Conservation (phyloP, 352 stramenopile genomes). For the Globisporangium takayamanum region DNA sequence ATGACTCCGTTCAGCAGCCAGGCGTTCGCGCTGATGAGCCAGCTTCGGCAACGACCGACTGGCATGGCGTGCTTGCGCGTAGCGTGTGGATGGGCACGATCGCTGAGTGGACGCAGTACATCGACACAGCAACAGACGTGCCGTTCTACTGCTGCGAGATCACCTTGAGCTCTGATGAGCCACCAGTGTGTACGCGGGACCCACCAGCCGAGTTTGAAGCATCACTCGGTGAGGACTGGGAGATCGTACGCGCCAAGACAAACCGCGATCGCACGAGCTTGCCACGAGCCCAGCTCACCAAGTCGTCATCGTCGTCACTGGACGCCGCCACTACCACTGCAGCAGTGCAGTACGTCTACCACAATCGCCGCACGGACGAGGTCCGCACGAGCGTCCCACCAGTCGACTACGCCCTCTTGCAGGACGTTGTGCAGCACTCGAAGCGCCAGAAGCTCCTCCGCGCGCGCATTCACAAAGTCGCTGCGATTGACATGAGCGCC, state of each 20-base stretch:
- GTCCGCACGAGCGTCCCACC: slow-evolving; percentile 35
- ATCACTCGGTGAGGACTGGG: slow-evolving; percentile 49
- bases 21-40: no score
- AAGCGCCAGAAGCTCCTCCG: slow-evolving; percentile 57
- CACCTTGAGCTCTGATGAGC: background rate
- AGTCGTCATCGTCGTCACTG: background rate
- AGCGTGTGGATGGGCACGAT: slow-evolving; percentile 51
- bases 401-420: slow-evolving; percentile 50
- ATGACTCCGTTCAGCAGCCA: background rate
- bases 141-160: slow-evolving; percentile 38
- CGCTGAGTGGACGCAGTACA: slow-evolving; percentile 72
- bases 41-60: slow-evolving; percentile 28
- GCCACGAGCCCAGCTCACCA: no score
- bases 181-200: slow-evolving; percentile 42
- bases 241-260: slow-evolving; percentile 32
- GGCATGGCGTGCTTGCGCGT: slow-evolving; percentile 27
- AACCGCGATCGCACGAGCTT: background rate
- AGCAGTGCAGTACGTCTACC: slow-evolving; percentile 52
- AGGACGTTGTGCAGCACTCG: slow-evolving; percentile 68
- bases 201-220: slow-evolving; percentile 67
- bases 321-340: background rate
- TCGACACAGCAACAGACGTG: slow-evolving; percentile 42
- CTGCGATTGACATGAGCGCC: slow-evolving; percentile 26
- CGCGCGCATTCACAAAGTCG: slow-evolving; percentile 46
- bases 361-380: slow-evolving; percentile 50